Conservation (phyloP, 345 rosid genomes). For the Murraya koenigii region DNA sequence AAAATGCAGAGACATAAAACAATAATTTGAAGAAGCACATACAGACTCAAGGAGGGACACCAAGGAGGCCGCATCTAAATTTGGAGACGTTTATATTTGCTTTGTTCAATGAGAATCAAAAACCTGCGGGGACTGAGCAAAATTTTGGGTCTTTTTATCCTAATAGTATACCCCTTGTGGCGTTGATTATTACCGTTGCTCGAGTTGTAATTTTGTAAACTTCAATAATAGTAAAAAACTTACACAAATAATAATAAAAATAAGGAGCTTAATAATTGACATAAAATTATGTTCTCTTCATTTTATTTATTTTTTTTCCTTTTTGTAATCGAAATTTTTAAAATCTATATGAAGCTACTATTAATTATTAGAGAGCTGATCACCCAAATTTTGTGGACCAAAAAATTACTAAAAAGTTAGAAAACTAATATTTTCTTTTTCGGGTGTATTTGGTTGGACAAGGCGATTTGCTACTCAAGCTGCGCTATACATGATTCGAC, state of each 20-base stretch:
- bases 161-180: constrained; percentile 26
- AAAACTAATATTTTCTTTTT: too few species aligned
- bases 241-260: too few species aligned
- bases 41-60: constrained; percentile 9
- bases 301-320: too few species aligned
- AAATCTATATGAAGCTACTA: too few species aligned
- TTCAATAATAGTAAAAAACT: not conserved
- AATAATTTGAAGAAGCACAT: constrained; percentile 9
- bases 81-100: constrained; percentile 21
- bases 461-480: not conserved
- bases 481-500: not conserved
- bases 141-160: constrained; percentile 30
- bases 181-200: not conserved
- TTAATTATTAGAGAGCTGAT: too few species aligned
- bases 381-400: too few species aligned
- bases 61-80: constrained; percentile 19
- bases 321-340: too few species aligned
- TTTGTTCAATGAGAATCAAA: constrained; percentile 28
- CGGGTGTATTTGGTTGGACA: not conserved
- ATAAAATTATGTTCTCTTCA: too few species aligned
- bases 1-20: constrained; percentile 19
- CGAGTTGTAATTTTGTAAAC: not conserved
- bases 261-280: too few species aligned
- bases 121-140: constrained; percentile 2
- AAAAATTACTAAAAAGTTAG: too few species aligned